Conservation (phyloP, 108 stramenopile species). For the Nitzschia inconspicua region DNA sequence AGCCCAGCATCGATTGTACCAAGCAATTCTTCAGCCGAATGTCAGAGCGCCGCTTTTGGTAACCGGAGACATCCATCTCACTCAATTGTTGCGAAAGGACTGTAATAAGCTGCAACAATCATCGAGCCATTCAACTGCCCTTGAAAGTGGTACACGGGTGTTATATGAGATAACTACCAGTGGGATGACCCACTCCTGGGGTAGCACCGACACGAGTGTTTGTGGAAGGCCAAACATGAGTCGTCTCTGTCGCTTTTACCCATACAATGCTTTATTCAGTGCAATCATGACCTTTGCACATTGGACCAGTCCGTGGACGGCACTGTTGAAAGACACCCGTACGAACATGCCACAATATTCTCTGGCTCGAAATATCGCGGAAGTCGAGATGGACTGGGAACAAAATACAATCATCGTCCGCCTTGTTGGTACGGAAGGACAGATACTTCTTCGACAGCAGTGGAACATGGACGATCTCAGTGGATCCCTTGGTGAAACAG, state of each 20-base stretch:
- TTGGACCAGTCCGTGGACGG: slow-evolving; percentile 41
- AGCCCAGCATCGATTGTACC: slow-evolving; percentile 43
- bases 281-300: slow-evolving; percentile 31
- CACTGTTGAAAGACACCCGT: slow-evolving; percentile 19
- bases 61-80: slow-evolving; percentile 81
- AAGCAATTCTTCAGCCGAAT: slow-evolving; percentile 57
- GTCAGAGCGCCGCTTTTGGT: slow-evolving; percentile 57
- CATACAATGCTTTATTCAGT: slow-evolving; percentile 4
- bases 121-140: not conserved
- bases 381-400: slow-evolving; percentile 75
- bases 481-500: slow-evolving; percentile 6
- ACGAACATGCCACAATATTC: slow-evolving; percentile 53
- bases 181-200: slow-evolving; percentile 85
- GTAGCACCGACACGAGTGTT: slow-evolving; percentile 19
- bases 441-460: slow-evolving; percentile 8
- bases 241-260: slow-evolving; percentile 10
- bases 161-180: slow-evolving; percentile 70
- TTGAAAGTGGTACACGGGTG: slow-evolving; percentile 18
- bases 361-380: slow-evolving; percentile 69
- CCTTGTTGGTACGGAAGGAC: slow-evolving; percentile 21
- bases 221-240: slow-evolving; percentile 39
- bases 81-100: slow-evolving; percentile 68
- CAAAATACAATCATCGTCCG: slow-evolving; percentile 22
- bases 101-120: slow-evolving; percentile 18
- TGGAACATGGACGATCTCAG: slow-evolving; percentile 29